Conservation (phyloP, 1,284 basidiomycete genomes). For the Naganishia sp. region DNA sequence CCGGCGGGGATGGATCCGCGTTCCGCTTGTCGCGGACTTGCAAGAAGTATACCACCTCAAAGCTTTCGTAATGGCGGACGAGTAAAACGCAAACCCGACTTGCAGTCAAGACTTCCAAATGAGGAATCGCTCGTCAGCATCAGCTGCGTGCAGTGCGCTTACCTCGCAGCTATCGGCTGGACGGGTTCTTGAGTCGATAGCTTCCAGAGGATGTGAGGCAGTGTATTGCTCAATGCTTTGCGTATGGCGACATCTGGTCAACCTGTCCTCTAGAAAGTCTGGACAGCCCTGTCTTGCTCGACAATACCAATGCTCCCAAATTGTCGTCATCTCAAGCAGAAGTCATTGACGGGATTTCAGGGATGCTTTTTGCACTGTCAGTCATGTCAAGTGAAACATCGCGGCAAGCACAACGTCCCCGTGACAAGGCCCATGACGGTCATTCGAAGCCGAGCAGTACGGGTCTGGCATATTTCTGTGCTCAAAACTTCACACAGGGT, state of each 20-base stretch:
- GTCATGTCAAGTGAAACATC: neutral
- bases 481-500: neutral
- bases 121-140: neutral
- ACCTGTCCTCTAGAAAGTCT: too few relatives aligned
- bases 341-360: neutral
- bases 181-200: too few relatives aligned
- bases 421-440: neutral
- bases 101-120: too few relatives aligned
- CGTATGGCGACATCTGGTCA: too few relatives aligned
- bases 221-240: too few relatives aligned
- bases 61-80: slow-evolving; percentile 1
- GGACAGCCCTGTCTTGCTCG: too few relatives aligned
- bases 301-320: too few relatives aligned
- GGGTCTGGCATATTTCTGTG: neutral
- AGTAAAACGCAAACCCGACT: neutral
- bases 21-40: neutral
- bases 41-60: neutral
- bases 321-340: too few relatives aligned
- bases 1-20: too few relatives aligned
- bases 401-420: neutral
- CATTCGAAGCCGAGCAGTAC: neutral
- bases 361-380: neutral
- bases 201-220: too few relatives aligned
- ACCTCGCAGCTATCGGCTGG: slow-evolving; percentile 1
- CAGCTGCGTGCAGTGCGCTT: neutral